phyloP scores from a whole-genome alignment of 495 filamentous ascomycete species.

The Aspergillus incahuasiensis region DNA sequence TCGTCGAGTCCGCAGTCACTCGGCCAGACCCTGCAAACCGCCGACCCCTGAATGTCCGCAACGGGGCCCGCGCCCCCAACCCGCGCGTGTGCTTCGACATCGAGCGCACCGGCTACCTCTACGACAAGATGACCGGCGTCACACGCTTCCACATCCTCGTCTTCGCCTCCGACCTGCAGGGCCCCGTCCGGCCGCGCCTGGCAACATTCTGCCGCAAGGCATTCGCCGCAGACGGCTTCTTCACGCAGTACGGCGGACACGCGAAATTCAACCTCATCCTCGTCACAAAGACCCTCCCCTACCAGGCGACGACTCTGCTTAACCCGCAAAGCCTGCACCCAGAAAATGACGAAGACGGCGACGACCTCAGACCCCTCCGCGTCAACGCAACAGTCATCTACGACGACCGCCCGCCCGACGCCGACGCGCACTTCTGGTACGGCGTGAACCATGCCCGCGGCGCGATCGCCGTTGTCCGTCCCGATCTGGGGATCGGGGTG shows the following conservation, averaged over 20 bases:
- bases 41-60: not conserved
- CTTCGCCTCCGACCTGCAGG: not conserved
- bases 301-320: not conserved
- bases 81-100: not conserved
- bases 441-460: constrained; percentile 4
- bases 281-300: constrained; percentile 21
- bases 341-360: not conserved
- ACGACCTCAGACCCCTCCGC: not conserved
- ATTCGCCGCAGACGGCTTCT: constrained; percentile 15
- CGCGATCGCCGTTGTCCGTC: constrained; percentile 2
- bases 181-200: constrained; percentile 14
- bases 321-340: not conserved
- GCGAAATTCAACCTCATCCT: constrained; percentile 28
- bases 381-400: not conserved
- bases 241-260: constrained; percentile 19
- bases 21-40: not conserved
- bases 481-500: not conserved
- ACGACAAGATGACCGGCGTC: not conserved
- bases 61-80: not conserved
- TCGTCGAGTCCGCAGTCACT: not conserved
- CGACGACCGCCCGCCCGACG: constrained; percentile 5
- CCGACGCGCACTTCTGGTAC: constrained; percentile 11
- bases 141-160: not conserved
- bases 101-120: not conserved
- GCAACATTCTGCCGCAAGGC: constrained; percentile 16